phyloP scores from a whole-genome alignment of 2,329 filamentous ascomycete species.

The Fusarium sarcochroum region DNA sequence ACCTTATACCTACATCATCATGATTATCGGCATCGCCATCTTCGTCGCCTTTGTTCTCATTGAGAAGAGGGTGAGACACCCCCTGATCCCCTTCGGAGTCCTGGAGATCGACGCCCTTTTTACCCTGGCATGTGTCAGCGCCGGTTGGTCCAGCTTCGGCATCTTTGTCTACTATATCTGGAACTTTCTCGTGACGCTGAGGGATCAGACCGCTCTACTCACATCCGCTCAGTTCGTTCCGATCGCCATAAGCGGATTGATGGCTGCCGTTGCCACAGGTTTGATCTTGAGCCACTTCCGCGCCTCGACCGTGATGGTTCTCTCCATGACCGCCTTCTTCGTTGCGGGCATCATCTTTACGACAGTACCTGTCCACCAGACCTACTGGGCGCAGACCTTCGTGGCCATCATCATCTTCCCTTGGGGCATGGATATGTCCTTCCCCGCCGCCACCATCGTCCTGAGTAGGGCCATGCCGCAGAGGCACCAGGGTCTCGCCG shows the following conservation, averaged over 20 bases:
- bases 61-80: too few species aligned
- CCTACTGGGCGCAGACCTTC: slow-evolving; percentile 74
- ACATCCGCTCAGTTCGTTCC: too few species aligned
- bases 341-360: slow-evolving; percentile 57
- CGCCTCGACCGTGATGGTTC: slow-evolving; percentile 54
- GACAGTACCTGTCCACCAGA: slow-evolving; percentile 64
- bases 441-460: slow-evolving; percentile 70
- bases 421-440: slow-evolving; percentile 74
- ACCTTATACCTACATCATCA: too few species aligned
- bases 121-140: too few species aligned
- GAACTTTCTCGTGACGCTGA: too few species aligned
- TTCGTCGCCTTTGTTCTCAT: too few species aligned
- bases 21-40: too few species aligned
- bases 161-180: too few species aligned
- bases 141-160: too few species aligned
- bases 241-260: slow-evolving; percentile 49
- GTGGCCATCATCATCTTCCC: slow-evolving; percentile 60
- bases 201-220: too few species aligned
- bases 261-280: slow-evolving; percentile 59
- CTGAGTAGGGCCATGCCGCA: slow-evolving; percentile 62
- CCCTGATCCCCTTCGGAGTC: too few species aligned
- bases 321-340: slow-evolving; percentile 53
- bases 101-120: too few species aligned
- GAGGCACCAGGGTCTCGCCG: slow-evolving; percentile 58
- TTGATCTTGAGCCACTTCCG: slow-evolving; percentile 49